Evolutionary conservation across 345 rosid species (phyloP).

Genomic region (Aquilaria malaccensis): DNA sequence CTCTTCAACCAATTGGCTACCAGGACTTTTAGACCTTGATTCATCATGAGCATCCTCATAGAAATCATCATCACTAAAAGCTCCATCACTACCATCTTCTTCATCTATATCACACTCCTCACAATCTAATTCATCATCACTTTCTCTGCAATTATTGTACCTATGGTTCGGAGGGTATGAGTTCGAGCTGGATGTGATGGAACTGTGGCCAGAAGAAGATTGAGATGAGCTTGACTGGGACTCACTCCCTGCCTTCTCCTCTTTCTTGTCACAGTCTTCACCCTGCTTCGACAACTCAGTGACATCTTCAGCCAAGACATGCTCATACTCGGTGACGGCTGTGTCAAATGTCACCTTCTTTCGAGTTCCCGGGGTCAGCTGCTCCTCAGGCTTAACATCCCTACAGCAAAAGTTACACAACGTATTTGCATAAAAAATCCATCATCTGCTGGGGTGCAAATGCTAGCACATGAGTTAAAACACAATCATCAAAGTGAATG

Average conservation of each 20-base stretch:
- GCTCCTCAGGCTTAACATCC: constrained; percentile 38
- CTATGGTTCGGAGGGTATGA: constrained; percentile 59
- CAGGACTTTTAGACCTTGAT: constrained; percentile 8
- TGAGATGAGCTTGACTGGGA: constrained; percentile 27
- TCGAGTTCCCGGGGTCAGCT: constrained; percentile 23
- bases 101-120: constrained; percentile 43
- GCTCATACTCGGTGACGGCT: constrained; percentile 59
- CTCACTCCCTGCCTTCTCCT: constrained; percentile 16
- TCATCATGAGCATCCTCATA: constrained; percentile 23
- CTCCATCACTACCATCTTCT: constrained; percentile 12
- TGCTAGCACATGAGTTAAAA: too few species aligned
- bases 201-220: constrained; percentile 42
- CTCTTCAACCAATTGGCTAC: constrained; percentile 7
- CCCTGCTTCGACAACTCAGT: constrained; percentile 23
- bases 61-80: constrained; percentile 18
- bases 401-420: constrained; percentile 22
- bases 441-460: too few species aligned
- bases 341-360: constrained; percentile 83
- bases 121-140: constrained; percentile 47
- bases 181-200: constrained; percentile 37
- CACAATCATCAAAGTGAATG: neutral
- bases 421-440: too few species aligned
- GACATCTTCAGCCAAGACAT: constrained; percentile 34
- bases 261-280: constrained; percentile 18
- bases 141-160: constrained; percentile 62